Evolutionary conservation across 2,329 filamentous ascomycete genomes (phyloP), one percentile per base, ranked within the genome.

Genomic region (Calycina marina): DNA sequence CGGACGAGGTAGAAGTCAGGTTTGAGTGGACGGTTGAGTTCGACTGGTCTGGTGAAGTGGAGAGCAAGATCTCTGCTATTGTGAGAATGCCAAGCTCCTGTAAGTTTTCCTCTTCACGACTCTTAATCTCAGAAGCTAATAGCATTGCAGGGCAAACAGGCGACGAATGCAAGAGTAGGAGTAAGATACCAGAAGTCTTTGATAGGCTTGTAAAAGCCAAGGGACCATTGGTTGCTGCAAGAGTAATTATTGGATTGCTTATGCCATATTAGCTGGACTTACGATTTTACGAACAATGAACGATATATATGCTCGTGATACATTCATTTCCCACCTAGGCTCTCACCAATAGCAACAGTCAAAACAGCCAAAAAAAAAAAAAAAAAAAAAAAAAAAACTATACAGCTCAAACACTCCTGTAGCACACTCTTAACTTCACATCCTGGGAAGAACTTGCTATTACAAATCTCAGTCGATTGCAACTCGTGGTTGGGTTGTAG

Each of bases 21-120:
- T 55, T 82, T 1, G 59, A 63, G 35, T 83, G 77, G 77, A 58
- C 54, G 28, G 72, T 79, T 26, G 54, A 55, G 2, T 79, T 82
- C 45, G 77, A 82, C 51, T 82, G 76, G 77, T 76, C 75, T 0
- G 77, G 77, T 4, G 77, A 82, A 47, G 76, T 72, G 4, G 65
- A 67, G 45, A 79, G 67, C 42, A 58, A 59, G 27, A 53, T 81
- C 11, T 56, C 56, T 4, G 58, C 75, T 8, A 49, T 69, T 39
- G 56, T 72, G 2, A 65, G 67, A 4, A 56, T 73, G 25, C 76
- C 77, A 1, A 61, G 58, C 5, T 69, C 67, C 48, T 82, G 76
- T 81, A 54, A 65, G 74, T 67, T 33, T 12, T n/a, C n/a, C n/a
- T n/a, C n/a, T n/a, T n/a, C 6, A 11, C 17, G 4, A 32, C 6